Base-by-base conservation (phyloP, 345 rosid species). In the Capsella bursapastoris region DNA sequence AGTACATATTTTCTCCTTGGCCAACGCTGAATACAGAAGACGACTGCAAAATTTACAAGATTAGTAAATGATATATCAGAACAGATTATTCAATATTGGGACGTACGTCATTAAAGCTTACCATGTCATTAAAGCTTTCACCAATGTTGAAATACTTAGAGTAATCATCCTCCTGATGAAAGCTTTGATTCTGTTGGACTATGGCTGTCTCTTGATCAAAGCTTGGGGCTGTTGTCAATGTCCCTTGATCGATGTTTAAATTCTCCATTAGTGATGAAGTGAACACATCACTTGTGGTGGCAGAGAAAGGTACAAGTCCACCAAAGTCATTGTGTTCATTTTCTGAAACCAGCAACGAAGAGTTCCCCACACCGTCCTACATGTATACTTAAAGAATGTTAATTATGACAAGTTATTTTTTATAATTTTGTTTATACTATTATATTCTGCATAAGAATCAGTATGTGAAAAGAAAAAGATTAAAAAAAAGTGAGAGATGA, bases 171-270 rank as follows among this genome's bases (percentile, higher is more conserved):
- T 7, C 29, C 1, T 34, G 57, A 44, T 10, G 49, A 22, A 64
- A 64, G 29, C 38, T 73, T 55, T 73, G 77, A 73, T 73, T 14
- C 10, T 64, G 71, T 34, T 64, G 11, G 22, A 55, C 44, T n/a
- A 28, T 38, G 8, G 31, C 6, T 18, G 45, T 45, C 48, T 73
- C 71, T 25, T 32, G 47, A 22, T 6, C 64, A 64, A 53, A 22
- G 35, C 38, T 44, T 64, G 77, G 6, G 32, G 5, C 11, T 72
- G 28, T 22, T 64, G 56, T 27, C 38, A 9, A 44, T 53, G 38
- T 44, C 37, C 55, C 70, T 53, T 64, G 70, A 73, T 11, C 47
- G 22, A 12, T 64, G 38, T 5, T 3, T 28, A 48, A 57, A 44
- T 22, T 43, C 15, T 64, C 77, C 14, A 55, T 7, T 27, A 22